Conservation (phyloP, 139 green algal species). For the Dunaliella sp. region DNA sequence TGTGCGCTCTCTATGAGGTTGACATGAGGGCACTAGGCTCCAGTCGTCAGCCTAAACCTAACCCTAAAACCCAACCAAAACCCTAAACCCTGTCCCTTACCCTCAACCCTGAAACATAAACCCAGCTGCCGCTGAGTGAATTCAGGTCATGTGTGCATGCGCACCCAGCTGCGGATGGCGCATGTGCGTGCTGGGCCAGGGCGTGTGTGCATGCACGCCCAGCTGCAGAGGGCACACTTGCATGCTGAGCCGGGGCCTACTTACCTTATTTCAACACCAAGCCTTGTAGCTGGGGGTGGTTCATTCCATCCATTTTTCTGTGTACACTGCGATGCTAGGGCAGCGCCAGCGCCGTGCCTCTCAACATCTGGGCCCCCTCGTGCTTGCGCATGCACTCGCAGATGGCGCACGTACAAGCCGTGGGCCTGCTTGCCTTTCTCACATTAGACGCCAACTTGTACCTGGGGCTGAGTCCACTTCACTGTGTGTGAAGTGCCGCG, state of each 20-base stretch:
- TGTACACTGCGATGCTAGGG: background rate
- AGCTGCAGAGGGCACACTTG: constrained; percentile 63
- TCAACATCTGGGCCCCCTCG: too few relatives aligned
- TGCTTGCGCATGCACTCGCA: constrained; percentile 26
- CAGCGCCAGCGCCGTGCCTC: background rate
- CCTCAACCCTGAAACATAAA: too few relatives aligned
- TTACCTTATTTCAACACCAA: background rate
- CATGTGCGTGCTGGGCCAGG: too few relatives aligned
- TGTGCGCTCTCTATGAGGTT: too few relatives aligned
- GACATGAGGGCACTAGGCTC: too few relatives aligned
- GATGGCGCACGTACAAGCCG: constrained; percentile 54
- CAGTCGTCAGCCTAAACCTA: too few relatives aligned
- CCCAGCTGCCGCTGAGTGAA: too few relatives aligned
- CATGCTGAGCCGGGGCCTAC: constrained; percentile 59
- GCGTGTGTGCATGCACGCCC: background rate
- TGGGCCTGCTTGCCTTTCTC: constrained; percentile 49
- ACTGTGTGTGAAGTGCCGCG: background rate
- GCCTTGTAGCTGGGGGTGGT: background rate
- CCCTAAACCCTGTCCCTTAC: too few relatives aligned
- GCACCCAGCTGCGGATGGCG: too few relatives aligned
- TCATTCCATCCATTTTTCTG: background rate
- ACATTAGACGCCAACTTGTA: background rate
- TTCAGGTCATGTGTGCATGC: too few relatives aligned
- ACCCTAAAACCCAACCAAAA: too few relatives aligned
- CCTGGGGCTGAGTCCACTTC: background rate